These are phyloP conservation scores for Pythium volutum DNA, from an alignment of 352 stramenopile genomes.

Conservation along the genomic window DNA sequence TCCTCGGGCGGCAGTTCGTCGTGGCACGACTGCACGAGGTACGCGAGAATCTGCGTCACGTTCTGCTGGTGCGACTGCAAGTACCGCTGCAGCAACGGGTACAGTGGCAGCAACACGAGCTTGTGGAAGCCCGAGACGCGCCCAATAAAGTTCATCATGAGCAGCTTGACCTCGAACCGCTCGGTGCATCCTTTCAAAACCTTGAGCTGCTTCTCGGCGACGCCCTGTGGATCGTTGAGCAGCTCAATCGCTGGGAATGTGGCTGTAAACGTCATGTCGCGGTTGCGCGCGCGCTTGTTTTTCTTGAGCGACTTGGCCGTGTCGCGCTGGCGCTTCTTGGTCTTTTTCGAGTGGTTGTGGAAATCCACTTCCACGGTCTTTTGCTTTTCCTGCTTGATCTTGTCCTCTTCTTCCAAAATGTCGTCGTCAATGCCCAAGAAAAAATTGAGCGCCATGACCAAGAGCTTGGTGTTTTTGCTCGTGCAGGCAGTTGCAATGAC, in stretches of 20 bases:
- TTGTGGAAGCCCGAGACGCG: slow-evolving; percentile 97
- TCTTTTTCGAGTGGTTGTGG: slow-evolving; percentile 97
- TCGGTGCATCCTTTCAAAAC: slow-evolving; percentile 86
- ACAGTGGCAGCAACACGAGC: slow-evolving; percentile 95
- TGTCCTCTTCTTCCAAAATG: slow-evolving; percentile 95
- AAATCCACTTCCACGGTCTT: slow-evolving; percentile 87
- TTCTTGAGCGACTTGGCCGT: slow-evolving; percentile 88
- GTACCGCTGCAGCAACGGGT: slow-evolving; percentile 95
- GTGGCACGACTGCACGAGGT: slow-evolving; percentile 97
- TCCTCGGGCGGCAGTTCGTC: slow-evolving; percentile 97
- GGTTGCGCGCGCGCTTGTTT: slow-evolving; percentile 85
- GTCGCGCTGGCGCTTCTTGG: slow-evolving; percentile 85
- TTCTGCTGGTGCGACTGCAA: slow-evolving; percentile 87
- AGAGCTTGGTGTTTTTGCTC: slow-evolving; percentile 83
- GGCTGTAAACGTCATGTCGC: slow-evolving; percentile 67
- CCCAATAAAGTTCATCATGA: slow-evolving; percentile 99
- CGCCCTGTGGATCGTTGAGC: slow-evolving; percentile 95
- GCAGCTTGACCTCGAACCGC: slow-evolving; percentile 92
- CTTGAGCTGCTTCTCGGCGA: slow-evolving; percentile 94
- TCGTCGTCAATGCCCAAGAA: slow-evolving; percentile 98
- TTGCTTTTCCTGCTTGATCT: slow-evolving; percentile 88
- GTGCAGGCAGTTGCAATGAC: slow-evolving; percentile 93
- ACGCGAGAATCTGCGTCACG: slow-evolving; percentile 95
- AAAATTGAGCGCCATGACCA: slow-evolving; percentile 94
- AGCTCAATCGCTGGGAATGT: slow-evolving; percentile 97